Conservation (phyloP, 768 basidiomycete species). For the Bullera alba region DNA sequence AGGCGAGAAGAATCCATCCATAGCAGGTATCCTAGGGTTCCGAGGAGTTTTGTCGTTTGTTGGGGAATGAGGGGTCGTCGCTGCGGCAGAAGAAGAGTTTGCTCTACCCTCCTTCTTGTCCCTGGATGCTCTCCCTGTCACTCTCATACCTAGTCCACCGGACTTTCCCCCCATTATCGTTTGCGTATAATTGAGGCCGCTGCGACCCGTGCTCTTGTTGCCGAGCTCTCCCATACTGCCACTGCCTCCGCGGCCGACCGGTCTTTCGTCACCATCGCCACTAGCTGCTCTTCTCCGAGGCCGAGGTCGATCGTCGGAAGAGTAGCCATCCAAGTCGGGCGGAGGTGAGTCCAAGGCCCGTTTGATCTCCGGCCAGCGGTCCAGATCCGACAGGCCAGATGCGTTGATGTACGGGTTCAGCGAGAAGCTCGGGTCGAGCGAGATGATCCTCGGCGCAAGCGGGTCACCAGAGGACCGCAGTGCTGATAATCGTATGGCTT, state of each 20-base stretch:
- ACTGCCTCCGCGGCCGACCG: slow-evolving; percentile 12
- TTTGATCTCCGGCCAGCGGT: slow-evolving; percentile 78
- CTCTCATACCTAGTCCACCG: slow-evolving; percentile 70
- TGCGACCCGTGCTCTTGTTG: slow-evolving; percentile 45
- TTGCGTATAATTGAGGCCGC: slow-evolving; percentile 68
- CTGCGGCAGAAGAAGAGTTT: slow-evolving; percentile 13
- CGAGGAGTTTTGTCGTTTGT: slow-evolving; percentile 1
- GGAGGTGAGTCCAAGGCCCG: slow-evolving; percentile 52
- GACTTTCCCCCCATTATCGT: slow-evolving; percentile 76
- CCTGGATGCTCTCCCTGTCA: slow-evolving; percentile 50
- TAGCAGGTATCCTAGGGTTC: slow-evolving; percentile 5
- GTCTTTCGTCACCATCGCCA: slow-evolving; percentile 47
- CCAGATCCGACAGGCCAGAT: slow-evolving; percentile 67
- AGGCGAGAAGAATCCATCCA: slow-evolving; percentile 31
- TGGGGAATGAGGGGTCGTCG: not conserved
- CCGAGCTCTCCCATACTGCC: slow-evolving; percentile 1
- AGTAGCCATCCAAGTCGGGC: slow-evolving; percentile 56
- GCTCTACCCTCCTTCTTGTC: slow-evolving; percentile 9
- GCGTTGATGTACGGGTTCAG: slow-evolving; percentile 78
- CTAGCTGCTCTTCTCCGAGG: not conserved
- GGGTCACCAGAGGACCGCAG: slow-evolving; percentile 83
- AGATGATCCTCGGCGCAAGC: slow-evolving; percentile 72
- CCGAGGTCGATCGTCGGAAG: slow-evolving; percentile 48
- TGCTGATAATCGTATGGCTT: slow-evolving; percentile 75
- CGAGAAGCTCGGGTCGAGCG: slow-evolving; percentile 64